Percentiles rank a stretch among this genome's conserved stretches.
Conservation (phyloP, 805 yeast genomes). For the Cephaloascus albidus region DNA sequence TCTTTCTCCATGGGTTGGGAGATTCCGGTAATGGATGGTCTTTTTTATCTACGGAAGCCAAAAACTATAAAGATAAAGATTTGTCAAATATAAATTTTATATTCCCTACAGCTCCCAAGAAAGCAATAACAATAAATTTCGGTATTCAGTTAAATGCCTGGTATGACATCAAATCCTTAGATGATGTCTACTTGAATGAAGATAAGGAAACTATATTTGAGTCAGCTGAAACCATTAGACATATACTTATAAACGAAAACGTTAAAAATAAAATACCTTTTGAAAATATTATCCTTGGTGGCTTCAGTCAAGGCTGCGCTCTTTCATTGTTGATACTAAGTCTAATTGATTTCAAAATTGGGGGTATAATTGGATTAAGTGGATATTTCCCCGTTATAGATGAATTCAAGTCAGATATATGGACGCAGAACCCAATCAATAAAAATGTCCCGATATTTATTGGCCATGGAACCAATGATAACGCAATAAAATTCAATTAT, state of each 20-base stretch:
- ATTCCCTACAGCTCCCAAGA: conserved; percentile 4
- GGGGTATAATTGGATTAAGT: conserved; percentile 4
- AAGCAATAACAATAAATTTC: neutral
- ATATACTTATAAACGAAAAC: conserved; percentile 3
- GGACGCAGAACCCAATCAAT: conserved; percentile 1
- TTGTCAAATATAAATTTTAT: conserved; percentile 4
- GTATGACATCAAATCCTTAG: conserved; percentile 5
- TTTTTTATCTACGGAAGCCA: conserved; percentile 3
- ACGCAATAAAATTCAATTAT: conserved; percentile 3
- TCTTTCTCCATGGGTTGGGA: conserved; percentile 5
- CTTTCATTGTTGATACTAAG: conserved; percentile 2
- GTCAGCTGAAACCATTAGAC: conserved; percentile 1
- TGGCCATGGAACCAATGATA: conserved; percentile 4
- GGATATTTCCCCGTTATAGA: conserved; percentile 4
- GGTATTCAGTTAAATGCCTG: conserved; percentile 3
- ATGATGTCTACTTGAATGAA: conserved; percentile 3
- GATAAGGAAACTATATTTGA: conserved; percentile 3
- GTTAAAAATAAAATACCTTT: conserved; percentile 1
- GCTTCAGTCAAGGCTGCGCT: conserved; percentile 7
- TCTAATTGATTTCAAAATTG: conserved; percentile 2
- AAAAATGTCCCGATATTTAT: conserved; percentile 2
- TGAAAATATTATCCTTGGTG: conserved; percentile 5
- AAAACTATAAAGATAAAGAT: conserved; percentile 2
- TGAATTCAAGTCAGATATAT: neutral
- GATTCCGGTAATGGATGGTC: conserved; percentile 5